phyloP scores from a whole-genome alignment of 176 grass and related monocot species.

The Bonia amplexicaulis region DNA sequence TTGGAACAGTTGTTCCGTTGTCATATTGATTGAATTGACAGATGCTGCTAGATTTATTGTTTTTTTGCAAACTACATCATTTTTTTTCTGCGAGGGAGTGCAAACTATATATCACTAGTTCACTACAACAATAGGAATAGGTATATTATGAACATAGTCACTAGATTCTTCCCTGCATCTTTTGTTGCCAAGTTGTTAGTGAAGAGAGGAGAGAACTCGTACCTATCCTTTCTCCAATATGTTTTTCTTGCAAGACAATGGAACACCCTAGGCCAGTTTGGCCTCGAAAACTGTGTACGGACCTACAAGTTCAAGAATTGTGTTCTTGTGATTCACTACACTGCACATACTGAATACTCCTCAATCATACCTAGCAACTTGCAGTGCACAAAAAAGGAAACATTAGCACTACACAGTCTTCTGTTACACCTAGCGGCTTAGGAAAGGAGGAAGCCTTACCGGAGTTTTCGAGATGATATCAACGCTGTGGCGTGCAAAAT shows the following conservation, averaged over 20 bases:
- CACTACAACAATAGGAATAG: neutral
- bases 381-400: neutral
- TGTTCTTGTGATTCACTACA: neutral
- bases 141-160: too few species aligned
- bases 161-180: neutral
- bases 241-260: constrained; percentile 45
- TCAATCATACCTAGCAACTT: neutral
- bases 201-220: constrained; percentile 2
- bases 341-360: neutral
- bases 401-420: neutral
- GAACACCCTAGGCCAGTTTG: constrained; percentile 62
- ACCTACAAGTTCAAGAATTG: constrained; percentile 28
- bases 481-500: constrained; percentile 60
- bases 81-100: neutral
- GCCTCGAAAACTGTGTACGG: constrained; percentile 59
- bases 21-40: neutral
- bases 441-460: constrained; percentile 6
- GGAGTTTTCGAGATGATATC: constrained; percentile 74
- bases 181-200: neutral
- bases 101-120: neutral
- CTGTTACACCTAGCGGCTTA: neutral
- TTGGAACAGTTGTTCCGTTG: neutral
- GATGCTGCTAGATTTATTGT: neutral
- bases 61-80: too few species aligned
- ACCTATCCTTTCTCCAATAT: constrained; percentile 62